Evolutionary conservation across 225 moss, liverwort and hornwort genomes (phyloP).

Genomic region (Straminergon stramineum): DNA sequence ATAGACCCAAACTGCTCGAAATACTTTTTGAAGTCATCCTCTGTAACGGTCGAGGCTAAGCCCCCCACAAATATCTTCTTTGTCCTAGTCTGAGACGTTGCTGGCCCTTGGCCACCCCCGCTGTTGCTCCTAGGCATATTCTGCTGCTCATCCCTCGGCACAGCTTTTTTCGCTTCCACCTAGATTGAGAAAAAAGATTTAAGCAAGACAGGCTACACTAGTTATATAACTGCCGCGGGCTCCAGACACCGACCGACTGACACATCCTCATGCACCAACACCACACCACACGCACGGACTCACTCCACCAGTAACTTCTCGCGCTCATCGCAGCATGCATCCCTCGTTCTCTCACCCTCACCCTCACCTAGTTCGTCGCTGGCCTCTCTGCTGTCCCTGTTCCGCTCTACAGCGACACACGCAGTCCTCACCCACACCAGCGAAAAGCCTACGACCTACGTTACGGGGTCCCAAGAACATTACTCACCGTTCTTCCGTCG

Average conservation of each 20-base stretch:
- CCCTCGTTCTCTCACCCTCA: too few species aligned
- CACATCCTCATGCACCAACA: neutral
- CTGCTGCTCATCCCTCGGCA: constrained; percentile 98
- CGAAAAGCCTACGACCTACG: neutral
- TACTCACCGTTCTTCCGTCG: constrained; percentile 39
- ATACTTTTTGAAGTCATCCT: constrained; percentile 99
- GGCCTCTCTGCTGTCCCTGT: too few species aligned
- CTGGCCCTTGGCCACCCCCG: constrained; percentile 71
- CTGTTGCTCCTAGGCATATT: constrained; percentile 90
- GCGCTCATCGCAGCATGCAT: neutral
- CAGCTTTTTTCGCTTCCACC: constrained; percentile 99
- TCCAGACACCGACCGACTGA: neutral
- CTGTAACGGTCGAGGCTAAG: constrained; percentile 95
- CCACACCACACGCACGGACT: neutral
- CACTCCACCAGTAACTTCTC: too few species aligned
- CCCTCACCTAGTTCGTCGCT: neutral
- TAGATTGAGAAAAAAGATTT: constrained; percentile 55
- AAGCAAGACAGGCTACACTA: constrained; percentile 51
- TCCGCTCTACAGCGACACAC: neutral
- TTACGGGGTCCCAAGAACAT: neutral
- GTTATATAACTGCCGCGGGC: constrained; percentile 44
- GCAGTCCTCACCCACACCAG: neutral
- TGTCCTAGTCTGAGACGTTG: constrained; percentile 85
- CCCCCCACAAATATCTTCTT: constrained; percentile 99
- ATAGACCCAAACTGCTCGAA: constrained; percentile 99